Evolutionary conservation across 208 protist genomes (phyloP).

Genomic region (Acanthamoeba castellanii): DNA sequence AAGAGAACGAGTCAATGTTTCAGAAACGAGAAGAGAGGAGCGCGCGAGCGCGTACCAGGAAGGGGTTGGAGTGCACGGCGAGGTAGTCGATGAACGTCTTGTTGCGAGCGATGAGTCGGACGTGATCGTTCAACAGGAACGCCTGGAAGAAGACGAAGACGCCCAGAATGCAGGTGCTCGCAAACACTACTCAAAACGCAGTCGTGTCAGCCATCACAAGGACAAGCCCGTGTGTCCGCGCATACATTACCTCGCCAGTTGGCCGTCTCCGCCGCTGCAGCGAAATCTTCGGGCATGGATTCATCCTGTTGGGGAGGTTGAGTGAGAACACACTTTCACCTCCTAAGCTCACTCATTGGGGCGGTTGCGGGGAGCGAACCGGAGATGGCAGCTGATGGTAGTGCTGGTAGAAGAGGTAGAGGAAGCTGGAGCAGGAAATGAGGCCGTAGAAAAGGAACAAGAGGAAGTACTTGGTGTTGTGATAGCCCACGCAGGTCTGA

Average conservation of each 20-base stretch:
- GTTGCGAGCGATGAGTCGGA: constrained; percentile 9
- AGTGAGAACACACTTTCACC: too few relatives aligned
- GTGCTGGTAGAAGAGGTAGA: constrained; percentile 15
- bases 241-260: not conserved
- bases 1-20: too few relatives aligned
- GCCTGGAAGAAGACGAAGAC: constrained; percentile 3
- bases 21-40: not conserved
- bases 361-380: not conserved
- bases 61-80: not conserved
- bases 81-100: constrained; percentile 38
- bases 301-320: too few relatives aligned
- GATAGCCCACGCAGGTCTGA: not conserved
- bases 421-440: constrained; percentile 1
- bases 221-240: not conserved
- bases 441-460: constrained; percentile 19
- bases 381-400: not conserved
- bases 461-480: constrained; percentile 37
- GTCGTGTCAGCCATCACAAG: not conserved
- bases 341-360: too few relatives aligned
- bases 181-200: not conserved
- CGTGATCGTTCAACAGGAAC: not conserved
- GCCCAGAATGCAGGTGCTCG: not conserved
- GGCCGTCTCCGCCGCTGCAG: not conserved
- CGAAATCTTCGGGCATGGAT: not conserved
- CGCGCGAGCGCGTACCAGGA: not conserved